These are phyloP conservation scores for Fusarium euwallaceae DNA, from an alignment of 2,329 filamentous ascomycete species.

Conservation along the genomic window DNA sequence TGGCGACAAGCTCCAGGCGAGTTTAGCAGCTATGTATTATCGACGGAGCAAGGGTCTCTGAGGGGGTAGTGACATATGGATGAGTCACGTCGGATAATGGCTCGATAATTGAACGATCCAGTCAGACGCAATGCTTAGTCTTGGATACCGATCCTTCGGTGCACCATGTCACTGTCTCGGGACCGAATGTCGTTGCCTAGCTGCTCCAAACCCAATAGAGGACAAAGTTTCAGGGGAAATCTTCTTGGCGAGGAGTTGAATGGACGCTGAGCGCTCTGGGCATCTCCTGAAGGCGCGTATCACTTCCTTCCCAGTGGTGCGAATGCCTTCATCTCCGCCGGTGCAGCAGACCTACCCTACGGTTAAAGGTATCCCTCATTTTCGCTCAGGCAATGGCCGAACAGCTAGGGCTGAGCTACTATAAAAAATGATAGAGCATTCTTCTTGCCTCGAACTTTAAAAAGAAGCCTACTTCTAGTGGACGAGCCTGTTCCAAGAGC, in stretches of 20 bases:
- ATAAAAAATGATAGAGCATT: neutral
- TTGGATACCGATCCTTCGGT: neutral
- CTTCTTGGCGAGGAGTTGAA: neutral
- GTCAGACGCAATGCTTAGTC: neutral
- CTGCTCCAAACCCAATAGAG: too few species aligned
- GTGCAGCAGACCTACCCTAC: neutral
- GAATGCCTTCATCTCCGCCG: neutral
- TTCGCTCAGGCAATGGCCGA: neutral
- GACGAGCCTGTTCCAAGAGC: neutral
- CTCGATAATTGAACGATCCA: neutral
- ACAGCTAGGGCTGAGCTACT: neutral
- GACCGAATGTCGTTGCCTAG: neutral
- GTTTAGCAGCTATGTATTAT: neutral
- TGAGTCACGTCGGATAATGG: neutral
- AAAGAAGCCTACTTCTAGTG: neutral
- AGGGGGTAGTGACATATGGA: neutral
- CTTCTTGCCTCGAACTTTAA: neutral
- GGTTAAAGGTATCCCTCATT: neutral
- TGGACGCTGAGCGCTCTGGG: neutral
- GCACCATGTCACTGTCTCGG: neutral
- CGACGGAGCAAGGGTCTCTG: neutral
- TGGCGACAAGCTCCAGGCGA: neutral
- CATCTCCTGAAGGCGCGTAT: neutral
- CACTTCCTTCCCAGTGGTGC: neutral
- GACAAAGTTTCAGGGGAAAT: neutral